Base-by-base conservation (phyloP, 176 grass and related monocot species). In the Aegilops bicornis region DNA sequence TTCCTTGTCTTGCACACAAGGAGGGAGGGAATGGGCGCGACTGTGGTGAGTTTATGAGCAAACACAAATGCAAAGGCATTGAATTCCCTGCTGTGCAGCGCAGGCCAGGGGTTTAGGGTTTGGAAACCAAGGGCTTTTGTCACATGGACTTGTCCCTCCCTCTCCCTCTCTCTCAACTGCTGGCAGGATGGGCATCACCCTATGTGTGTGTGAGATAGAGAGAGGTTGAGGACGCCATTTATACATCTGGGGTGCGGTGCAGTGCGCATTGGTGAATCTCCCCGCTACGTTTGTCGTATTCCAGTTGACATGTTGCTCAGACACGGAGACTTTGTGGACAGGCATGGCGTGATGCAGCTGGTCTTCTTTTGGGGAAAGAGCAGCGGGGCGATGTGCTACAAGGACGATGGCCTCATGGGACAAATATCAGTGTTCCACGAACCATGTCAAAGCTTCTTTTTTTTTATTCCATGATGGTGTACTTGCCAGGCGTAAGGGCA, bases 121-220 rank as follows among this genome's bases (percentile, higher is more conserved):
- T 81, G 83, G 85, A 76, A 85, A 81, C 77, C 83, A 81, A 85
- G 83, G 77, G 62, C 78, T 69, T 61, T 65, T 69, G 32, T 76
- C 88, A 85, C 88, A 60, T 89, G 88, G 88, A 75, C 82, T 3
- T 85, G 88, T 81, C 82, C 77, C 82, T 74, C 12, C 45, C 48
- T 31, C 3, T 13, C 45, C 45, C 45, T 6, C 48, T 7, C 50
- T 54, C 50, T 54, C 50, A 42, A 7, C 37, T 23, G 22, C 23
- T 73, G 64, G 20, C 78, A 73, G 31, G 43, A 79, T 83, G 65
- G 78, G 50, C 35, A 64, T 69, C 33, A 54, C 16, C 16, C 50
- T 19, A 54, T 52, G 31, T 16, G 20, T 12, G 27, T 15, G 33
- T 10, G 50, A 2, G 50, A 54, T 1, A 50, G 48, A 6, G 50